Percentiles rank a stretch among this genome's conserved stretches.
Conservation (phyloP, 1,284 basidiomycete species). For the Cystobasidiaceae sp. region DNA sequence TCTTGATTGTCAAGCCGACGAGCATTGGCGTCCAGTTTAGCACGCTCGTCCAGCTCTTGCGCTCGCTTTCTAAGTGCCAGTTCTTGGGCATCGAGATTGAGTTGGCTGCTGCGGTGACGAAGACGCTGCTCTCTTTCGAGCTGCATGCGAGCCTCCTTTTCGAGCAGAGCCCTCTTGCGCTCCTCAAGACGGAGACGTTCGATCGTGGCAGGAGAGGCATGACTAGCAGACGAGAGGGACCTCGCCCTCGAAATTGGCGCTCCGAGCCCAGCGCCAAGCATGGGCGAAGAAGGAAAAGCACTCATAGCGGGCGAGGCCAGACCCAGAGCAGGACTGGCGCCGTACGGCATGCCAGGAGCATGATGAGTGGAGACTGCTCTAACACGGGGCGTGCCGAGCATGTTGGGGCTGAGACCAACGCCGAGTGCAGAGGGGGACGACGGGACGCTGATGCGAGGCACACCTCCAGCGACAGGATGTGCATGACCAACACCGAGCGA, state of each 20-base stretch:
- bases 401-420: not conserved
- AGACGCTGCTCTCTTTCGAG: not conserved
- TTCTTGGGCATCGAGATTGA: slow-evolving; percentile 12
- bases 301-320: not conserved
- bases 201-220: not conserved
- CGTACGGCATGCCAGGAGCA: not conserved
- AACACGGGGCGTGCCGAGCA: not conserved
- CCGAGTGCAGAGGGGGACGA: not conserved
- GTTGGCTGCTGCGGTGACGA: not conserved
- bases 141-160: slow-evolving; percentile 2
- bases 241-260: not conserved
- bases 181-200: slow-evolving; percentile 18
- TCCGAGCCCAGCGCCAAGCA: not conserved
- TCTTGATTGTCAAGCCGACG: slow-evolving; percentile 13
- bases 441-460: slow-evolving; percentile 3
- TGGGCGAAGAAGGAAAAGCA: not conserved
- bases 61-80: not conserved
- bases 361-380: slow-evolving; percentile 1
- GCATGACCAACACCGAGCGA: not conserved
- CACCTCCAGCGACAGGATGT: too few species aligned
- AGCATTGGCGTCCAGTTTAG: not conserved
- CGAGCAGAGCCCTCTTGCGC: slow-evolving; percentile 10
- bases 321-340: not conserved
- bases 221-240: not conserved
- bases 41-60: slow-evolving; percentile 2